Conservation (phyloP, 331 rosid species). For the Prunus yedoensis region DNA sequence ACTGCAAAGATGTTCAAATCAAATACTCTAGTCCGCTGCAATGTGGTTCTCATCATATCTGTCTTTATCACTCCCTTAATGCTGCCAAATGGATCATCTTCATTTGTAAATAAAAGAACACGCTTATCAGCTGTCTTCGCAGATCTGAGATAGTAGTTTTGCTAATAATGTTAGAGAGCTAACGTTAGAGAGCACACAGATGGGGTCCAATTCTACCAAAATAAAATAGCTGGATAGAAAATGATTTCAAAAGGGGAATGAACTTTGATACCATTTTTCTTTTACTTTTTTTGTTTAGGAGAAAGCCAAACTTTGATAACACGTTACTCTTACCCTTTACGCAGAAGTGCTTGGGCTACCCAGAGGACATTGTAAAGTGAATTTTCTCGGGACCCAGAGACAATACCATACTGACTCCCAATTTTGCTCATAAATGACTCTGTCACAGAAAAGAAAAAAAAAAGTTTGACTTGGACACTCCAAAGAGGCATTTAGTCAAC, state of each 20-base stretch:
- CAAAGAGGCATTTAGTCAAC: slow-evolving; percentile 2
- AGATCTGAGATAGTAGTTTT: slow-evolving; percentile 52
- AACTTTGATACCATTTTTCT: background rate
- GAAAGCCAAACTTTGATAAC: background rate
- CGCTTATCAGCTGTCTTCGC: slow-evolving; percentile 74
- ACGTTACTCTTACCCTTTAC: slow-evolving; percentile 63
- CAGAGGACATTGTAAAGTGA: slow-evolving; percentile 88
- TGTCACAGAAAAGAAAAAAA: slow-evolving; percentile 31
- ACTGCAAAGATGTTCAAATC: slow-evolving; percentile 20
- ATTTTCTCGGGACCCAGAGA: slow-evolving; percentile 75
- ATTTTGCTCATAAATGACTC: slow-evolving; percentile 65
- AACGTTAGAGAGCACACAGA: slow-evolving; percentile 13
- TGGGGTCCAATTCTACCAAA: background rate
- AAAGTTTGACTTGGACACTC: background rate
- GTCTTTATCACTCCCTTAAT: slow-evolving; percentile 62
- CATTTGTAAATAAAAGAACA: slow-evolving; percentile 85
- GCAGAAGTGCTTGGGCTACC: slow-evolving; percentile 91
- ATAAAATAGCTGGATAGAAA: background rate
- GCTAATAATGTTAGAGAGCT: slow-evolving; percentile 9
- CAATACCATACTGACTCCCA: slow-evolving; percentile 78
- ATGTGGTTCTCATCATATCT: slow-evolving; percentile 81
- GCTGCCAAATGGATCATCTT: slow-evolving; percentile 90
- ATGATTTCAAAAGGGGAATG: slow-evolving; percentile 6
- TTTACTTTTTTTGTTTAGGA: background rate
- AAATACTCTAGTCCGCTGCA: slow-evolving; percentile 83